Evolutionary conservation across 139 green algal genomes (phyloP), one percentile per base, ranked within the genome.

Genomic region (Chlamydomonas urium): DNA sequence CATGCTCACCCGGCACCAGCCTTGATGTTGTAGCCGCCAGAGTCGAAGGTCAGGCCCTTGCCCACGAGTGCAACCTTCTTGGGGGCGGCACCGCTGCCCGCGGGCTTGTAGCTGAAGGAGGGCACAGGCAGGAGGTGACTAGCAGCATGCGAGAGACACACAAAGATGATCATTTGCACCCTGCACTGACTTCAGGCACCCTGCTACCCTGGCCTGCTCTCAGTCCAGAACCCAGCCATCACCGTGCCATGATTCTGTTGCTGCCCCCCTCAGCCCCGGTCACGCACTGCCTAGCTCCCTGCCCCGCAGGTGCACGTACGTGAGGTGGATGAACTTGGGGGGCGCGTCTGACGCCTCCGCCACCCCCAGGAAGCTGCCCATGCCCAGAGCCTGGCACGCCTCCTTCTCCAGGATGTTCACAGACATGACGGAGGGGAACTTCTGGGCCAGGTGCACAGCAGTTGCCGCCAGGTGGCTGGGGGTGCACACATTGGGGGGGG

Each of bases 11-110:
- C 88, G 33, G 85, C 60, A 2, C 92, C 92, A 8, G 90, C 92
- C 86, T 99, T 99, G 66, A 99, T 73, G 84, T 99, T 99, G 87
- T 98, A 98, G 50, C 95, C 95, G 6, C 93, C 92, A 59, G 66
- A 88, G 84, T 97, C 92, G 71, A 97, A 96, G 0, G 89, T 97
- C 31, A 96, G 72, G 47, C 63, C 63, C 80, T 98, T 98, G 72
- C 94, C 94, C 24, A 98, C 85, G 2, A 98, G 77, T 0, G 80
- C 94, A 14, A 83, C 61, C 75, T 79, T 82, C 58, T 81, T 79
- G 66, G 48, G 59, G 10, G 66, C 68, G 29, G 31, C 19, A 17
- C 73, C 65, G 21, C 56, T 35, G 24, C 23, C 23, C 42, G 42
- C 42, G 14, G 10, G 42, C 14, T 10, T 10, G 14, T n/a, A 53